A percentile compares a stretch with the other conserved stretches of the same genome.
Evolutionary conservation across 805 yeast species (phyloP).

Genomic region (Saccharomycopsis capsularis): DNA sequence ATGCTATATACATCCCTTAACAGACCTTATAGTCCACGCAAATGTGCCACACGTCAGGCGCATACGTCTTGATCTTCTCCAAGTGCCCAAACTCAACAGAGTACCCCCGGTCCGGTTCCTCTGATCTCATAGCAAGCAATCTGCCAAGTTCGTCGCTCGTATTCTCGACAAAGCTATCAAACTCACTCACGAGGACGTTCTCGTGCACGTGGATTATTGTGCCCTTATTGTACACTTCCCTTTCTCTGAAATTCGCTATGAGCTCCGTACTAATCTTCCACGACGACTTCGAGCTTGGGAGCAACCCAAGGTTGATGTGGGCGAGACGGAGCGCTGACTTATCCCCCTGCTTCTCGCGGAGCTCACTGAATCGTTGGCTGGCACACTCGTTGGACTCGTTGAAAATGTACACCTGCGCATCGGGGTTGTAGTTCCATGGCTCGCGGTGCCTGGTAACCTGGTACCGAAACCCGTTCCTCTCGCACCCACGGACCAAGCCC

Average conservation of each 20-base stretch:
- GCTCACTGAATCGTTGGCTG: slow-evolving; percentile 32
- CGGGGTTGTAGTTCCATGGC: slow-evolving; percentile 26
- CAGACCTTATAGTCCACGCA: slow-evolving; percentile 30
- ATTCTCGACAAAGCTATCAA: slow-evolving; percentile 1
- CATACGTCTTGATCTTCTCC: slow-evolving; percentile 74
- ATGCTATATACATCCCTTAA: too few species aligned
- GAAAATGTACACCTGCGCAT: slow-evolving; percentile 42
- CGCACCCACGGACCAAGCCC: slow-evolving; percentile 56
- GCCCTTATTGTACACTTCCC: slow-evolving; percentile 7
- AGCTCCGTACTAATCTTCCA: slow-evolving; percentile 45
- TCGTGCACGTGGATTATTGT: slow-evolving; percentile 64
- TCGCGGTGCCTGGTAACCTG: slow-evolving; percentile 32
- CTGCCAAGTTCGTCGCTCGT: neutral
- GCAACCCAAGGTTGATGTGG: slow-evolving; percentile 71
- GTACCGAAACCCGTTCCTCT: slow-evolving; percentile 36
- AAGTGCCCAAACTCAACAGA: slow-evolving; percentile 32
- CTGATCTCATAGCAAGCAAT: neutral
- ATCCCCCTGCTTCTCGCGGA: slow-evolving; percentile 3
- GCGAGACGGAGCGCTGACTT: slow-evolving; percentile 27
- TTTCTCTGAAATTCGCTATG: slow-evolving; percentile 10
- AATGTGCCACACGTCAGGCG: slow-evolving; percentile 81
- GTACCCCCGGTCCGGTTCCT: slow-evolving; percentile 12
- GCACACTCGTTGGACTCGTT: slow-evolving; percentile 57
- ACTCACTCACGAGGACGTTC: slow-evolving; percentile 36
- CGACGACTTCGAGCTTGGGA: slow-evolving; percentile 62